Base-by-base conservation (phyloP, 177 flowering plant genomes). In the Telopea speciosissima region DNA sequence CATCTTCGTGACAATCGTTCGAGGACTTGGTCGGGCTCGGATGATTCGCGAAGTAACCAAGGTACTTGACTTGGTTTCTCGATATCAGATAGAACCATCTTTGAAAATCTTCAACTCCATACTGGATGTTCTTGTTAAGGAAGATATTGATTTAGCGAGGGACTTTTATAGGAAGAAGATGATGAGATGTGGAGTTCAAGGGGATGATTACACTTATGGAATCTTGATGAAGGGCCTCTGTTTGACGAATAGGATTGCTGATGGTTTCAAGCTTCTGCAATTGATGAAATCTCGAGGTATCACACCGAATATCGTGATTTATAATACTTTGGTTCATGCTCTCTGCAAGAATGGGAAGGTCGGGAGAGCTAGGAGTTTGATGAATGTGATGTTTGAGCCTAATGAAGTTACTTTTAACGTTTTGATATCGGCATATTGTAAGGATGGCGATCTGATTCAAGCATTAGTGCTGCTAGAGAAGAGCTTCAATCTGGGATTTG, bases 181-280 rank as follows among this genome's bases (percentile, higher is more conserved):
- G 90, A 86, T 85, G 89, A 81, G 75, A 2, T 70, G 73, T 79
- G 95, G 92, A 22, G 72, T 93, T 75, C 62, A 79, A 28, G 96
- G 91, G 25, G 97, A 92, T 81, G 82, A 83, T 56, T 92, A 90
- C 71, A 95, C 97, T 71, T 89, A 66, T 66, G 95, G 92, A 70
- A 90, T 90, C 49, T 78, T 94, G 77, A 92, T 94, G 96, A 94
- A 94, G 72, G 98, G 98, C 7, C 85, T 94, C 63, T 92, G 96
- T 81, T 83, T 82, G 82, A 92, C 95, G 9, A 90, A 89, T 76
- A 80, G 93, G 71, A 87, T 94, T 52, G 88, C 73, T 1, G 96
- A 90, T 21, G 97, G 81, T 45, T 94, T 88, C 76, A 92, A 89
- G 89, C 90, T 92, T 58, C 74, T 92, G 83, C 85, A 85, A 62